Evolutionary conservation across 495 filamentous ascomycete species (phyloP).

Genomic region (Penicillium riverlandense): DNA sequence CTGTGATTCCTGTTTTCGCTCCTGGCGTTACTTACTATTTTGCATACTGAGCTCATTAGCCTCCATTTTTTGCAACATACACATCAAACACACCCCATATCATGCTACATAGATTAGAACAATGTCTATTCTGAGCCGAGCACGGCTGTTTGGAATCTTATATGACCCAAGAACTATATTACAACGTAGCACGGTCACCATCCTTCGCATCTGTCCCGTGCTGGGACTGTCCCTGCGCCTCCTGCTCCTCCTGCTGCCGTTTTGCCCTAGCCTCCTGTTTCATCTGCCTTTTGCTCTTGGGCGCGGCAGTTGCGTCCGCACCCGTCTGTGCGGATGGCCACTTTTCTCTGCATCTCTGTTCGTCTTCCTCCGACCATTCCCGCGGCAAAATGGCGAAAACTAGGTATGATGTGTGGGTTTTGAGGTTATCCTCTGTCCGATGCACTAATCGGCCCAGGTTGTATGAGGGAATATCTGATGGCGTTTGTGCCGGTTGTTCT

Average conservation of each 20-base stretch:
- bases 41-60: neutral
- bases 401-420: conserved; percentile 91
- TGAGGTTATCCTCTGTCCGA: conserved; percentile 77
- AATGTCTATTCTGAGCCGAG: too few relatives aligned
- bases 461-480: conserved; percentile 21
- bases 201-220: conserved; percentile 1
- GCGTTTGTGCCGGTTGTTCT: neutral
- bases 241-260: conserved; percentile 38
- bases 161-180: too few relatives aligned
- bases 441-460: conserved; percentile 68
- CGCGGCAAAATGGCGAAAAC: conserved; percentile 86
- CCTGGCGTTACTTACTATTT: neutral
- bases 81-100: too few relatives aligned
- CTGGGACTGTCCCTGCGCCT: conserved; percentile 11
- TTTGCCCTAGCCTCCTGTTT: conserved; percentile 46
- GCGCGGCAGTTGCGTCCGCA: conserved; percentile 24
- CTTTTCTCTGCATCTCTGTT: conserved; percentile 54
- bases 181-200: neutral
- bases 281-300: conserved; percentile 41
- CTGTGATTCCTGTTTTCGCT: conserved; percentile 12
- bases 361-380: conserved; percentile 78
- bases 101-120: too few relatives aligned
- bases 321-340: conserved; percentile 46
- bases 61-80: neutral
- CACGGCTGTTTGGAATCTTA: too few relatives aligned